Percentiles rank a stretch among this genome's conserved stretches.
Evolutionary conservation across 441 rosid genomes (phyloP).

Genomic region (Populus hybrid): DNA sequence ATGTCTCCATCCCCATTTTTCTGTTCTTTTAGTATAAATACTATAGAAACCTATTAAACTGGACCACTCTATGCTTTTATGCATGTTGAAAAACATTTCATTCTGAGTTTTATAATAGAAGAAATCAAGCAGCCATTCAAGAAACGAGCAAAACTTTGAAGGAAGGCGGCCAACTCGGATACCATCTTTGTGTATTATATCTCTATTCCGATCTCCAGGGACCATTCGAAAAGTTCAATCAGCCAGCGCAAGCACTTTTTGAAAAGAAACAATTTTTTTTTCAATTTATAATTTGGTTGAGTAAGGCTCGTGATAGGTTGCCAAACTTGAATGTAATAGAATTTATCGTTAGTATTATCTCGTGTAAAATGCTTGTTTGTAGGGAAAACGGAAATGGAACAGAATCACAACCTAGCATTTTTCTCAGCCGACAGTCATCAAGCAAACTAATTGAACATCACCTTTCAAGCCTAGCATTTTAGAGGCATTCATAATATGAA

Average conservation of each 20-base stretch:
- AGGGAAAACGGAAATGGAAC: neutral
- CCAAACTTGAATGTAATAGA: neutral
- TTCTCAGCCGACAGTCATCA: neutral
- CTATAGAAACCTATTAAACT: neutral
- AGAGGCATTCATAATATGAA: neutral
- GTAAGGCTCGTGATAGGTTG: too few relatives aligned
- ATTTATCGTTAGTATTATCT: neutral
- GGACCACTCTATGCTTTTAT: neutral
- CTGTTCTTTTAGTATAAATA: neutral
- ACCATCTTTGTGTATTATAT: neutral
- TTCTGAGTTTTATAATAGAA: neutral
- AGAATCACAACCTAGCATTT: neutral
- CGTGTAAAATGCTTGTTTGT: neutral
- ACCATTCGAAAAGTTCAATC: neutral
- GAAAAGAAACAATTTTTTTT: too few relatives aligned
- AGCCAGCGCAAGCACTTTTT: neutral
- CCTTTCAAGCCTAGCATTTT: neutral
- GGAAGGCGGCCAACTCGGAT: constrained; percentile 16
- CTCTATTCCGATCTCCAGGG: neutral
- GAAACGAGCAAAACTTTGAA: constrained; percentile 23
- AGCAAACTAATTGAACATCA: neutral
- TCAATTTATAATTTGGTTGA: too few relatives aligned
- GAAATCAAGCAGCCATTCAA: neutral
- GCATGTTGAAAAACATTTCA: neutral
- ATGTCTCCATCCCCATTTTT: neutral